phyloP scores from a whole-genome alignment of 192 early-diverging fungal species.

The Bifiguratus adelaidae region DNA sequence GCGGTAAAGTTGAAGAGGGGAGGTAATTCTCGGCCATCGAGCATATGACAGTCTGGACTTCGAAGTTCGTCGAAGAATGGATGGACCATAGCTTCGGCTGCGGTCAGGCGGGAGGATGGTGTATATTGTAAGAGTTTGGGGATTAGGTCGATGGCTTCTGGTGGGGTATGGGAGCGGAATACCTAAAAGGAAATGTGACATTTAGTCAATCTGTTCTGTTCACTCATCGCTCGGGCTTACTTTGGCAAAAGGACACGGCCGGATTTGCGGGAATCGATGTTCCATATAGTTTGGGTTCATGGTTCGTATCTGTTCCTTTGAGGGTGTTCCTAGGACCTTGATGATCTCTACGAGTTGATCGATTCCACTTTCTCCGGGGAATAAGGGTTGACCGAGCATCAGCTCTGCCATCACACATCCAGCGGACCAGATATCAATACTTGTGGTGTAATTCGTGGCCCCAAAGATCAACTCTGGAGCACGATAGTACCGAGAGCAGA shows the following conservation, averaged over 20 bases:
- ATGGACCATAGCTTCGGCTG: slow-evolving; percentile 84
- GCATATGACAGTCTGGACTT: slow-evolving; percentile 62
- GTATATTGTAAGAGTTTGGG: slow-evolving; percentile 83
- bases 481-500: slow-evolving; percentile 92
- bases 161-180: slow-evolving; percentile 71
- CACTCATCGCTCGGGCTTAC: slow-evolving; percentile 15
- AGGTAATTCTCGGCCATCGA: slow-evolving; percentile 73
- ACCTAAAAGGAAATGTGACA: slow-evolving; percentile 32
- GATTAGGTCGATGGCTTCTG: slow-evolving; percentile 80
- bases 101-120: slow-evolving; percentile 64
- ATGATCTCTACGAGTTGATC: slow-evolving; percentile 98
- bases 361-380: slow-evolving; percentile 90
- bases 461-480: slow-evolving; percentile 95
- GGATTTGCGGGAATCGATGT: slow-evolving; percentile 96
- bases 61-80: slow-evolving; percentile 95
- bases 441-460: slow-evolving; percentile 81
- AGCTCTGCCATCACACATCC: slow-evolving; percentile 95
- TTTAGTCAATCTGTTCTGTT: not conserved
- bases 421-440: slow-evolving; percentile 86
- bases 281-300: slow-evolving; percentile 98
- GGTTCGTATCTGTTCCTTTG: slow-evolving; percentile 84
- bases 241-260: slow-evolving; percentile 76
- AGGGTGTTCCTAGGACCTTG: slow-evolving; percentile 93
- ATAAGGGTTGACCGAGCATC: slow-evolving; percentile 84
- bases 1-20: slow-evolving; percentile 80